Conservation (phyloP, 768 basidiomycete genomes). For the Scleroderma bovista region DNA sequence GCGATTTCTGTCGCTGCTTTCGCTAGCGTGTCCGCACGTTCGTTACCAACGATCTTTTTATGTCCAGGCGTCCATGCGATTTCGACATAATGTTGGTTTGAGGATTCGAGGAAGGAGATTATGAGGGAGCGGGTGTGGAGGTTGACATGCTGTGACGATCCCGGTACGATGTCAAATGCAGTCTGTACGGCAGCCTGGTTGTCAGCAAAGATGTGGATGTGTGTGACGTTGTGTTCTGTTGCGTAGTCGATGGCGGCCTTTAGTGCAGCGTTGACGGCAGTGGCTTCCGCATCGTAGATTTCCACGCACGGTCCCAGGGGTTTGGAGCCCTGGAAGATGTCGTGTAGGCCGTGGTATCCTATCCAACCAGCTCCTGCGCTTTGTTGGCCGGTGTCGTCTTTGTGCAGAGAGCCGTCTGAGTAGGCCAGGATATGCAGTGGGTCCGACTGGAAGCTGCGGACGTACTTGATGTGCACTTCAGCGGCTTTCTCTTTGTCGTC, state of each 20-base stretch:
- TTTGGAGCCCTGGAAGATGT: background rate
- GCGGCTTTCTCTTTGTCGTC: background rate
- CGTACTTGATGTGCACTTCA: background rate
- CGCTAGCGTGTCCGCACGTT: background rate
- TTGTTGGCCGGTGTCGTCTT: background rate
- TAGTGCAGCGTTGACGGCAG: background rate
- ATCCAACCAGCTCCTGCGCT: background rate
- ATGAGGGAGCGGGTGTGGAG: no score
- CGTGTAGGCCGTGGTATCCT: background rate
- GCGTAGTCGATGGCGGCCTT: background rate
- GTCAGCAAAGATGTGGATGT: background rate
- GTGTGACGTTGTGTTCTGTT: background rate
- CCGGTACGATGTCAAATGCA: background rate
- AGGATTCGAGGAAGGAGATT: background rate
- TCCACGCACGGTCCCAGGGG: background rate
- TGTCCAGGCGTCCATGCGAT: background rate
- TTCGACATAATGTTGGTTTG: background rate
- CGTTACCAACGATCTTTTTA: background rate
- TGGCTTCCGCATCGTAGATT: background rate
- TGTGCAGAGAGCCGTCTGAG: background rate
- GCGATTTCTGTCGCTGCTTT: background rate
- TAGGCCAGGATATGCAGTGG: background rate
- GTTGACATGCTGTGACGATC: background rate
- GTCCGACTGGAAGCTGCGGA: background rate
- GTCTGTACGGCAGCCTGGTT: background rate